phyloP scores from a whole-genome alignment of 495 filamentous ascomycete genomes.

The Apodospora peruviana region DNA sequence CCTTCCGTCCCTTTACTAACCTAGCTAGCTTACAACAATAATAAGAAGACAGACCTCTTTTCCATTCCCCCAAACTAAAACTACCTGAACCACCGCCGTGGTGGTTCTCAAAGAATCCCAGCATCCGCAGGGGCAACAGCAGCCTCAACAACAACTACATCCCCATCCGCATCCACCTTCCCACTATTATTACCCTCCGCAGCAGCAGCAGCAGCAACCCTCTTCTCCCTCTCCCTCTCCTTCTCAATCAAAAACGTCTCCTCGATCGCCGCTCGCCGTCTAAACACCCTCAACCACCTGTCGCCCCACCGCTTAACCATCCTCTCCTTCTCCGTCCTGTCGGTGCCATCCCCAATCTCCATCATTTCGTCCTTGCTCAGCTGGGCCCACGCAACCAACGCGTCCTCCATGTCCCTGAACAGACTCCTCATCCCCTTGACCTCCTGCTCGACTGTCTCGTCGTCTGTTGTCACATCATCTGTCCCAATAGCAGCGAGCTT shows the following conservation, averaged over 20 bases:
- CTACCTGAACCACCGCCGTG: too few species aligned
- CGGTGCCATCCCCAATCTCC: constrained; percentile 44
- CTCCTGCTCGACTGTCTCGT: constrained; percentile 57
- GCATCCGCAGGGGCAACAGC: too few species aligned
- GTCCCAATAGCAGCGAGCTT: constrained; percentile 21
- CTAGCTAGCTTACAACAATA: too few species aligned
- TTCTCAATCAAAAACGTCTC: constrained; percentile 55
- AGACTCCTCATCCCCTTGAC: constrained; percentile 67
- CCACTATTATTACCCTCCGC: background rate
- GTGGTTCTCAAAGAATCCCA: too few species aligned
- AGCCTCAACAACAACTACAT: background rate
- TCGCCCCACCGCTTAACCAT: constrained; percentile 76
- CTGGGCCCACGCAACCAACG: constrained; percentile 63
- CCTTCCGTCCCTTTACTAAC: too few species aligned
- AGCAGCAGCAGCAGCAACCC: constrained; percentile 8
- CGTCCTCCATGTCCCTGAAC: constrained; percentile 76
- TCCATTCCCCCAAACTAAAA: too few species aligned
- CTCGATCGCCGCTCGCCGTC: constrained; percentile 76
- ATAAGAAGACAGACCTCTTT: too few species aligned
- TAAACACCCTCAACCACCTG: constrained; percentile 81
- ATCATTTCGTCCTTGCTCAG: constrained; percentile 68
- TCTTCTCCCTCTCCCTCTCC: constrained; percentile 19
- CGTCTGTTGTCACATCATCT: constrained; percentile 36
- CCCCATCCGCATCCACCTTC: background rate
- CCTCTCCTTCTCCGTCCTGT: constrained; percentile 49